phyloP scores from a whole-genome alignment of 805 yeast species.

The Cyberlindnera mycetangii region DNA sequence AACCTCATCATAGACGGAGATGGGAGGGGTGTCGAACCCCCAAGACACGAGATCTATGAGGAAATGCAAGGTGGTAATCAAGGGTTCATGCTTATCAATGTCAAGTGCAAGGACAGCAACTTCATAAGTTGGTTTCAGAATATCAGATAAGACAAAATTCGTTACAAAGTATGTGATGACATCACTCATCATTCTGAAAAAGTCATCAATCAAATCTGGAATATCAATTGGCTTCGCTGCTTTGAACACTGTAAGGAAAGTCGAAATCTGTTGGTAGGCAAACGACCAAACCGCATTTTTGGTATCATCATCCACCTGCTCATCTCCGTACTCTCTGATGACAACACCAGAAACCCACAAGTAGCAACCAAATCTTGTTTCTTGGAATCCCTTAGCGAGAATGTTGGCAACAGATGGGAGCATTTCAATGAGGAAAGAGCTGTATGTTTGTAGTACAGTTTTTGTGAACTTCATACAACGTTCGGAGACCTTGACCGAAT shows the following conservation, averaged over 20 bases:
- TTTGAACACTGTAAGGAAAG: slow-evolving; percentile 49
- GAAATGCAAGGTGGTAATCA: slow-evolving; percentile 67
- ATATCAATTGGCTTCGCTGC: slow-evolving; percentile 25
- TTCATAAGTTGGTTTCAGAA: slow-evolving; percentile 52
- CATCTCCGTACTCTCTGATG: slow-evolving; percentile 69
- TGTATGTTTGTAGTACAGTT: slow-evolving; percentile 60
- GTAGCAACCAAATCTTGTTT: slow-evolving; percentile 74
- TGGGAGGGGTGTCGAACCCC: slow-evolving; percentile 81
- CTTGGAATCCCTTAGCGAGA: slow-evolving; percentile 66
- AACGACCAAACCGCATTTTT: slow-evolving; percentile 70
- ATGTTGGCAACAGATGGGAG: slow-evolving; percentile 63
- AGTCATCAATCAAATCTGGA: slow-evolving; percentile 78
- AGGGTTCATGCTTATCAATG: slow-evolving; percentile 68
- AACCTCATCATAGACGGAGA: slow-evolving; percentile 58
- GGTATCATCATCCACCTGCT: slow-evolving; percentile 43
- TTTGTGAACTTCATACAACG: slow-evolving; percentile 67
- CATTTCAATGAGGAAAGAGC: slow-evolving; percentile 52
- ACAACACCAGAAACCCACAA: slow-evolving; percentile 87
- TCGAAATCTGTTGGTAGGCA: slow-evolving; percentile 59
- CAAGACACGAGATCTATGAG: slow-evolving; percentile 79
- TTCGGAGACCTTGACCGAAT: slow-evolving; percentile 65
- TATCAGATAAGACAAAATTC: slow-evolving; percentile 42
- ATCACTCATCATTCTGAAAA: slow-evolving; percentile 76
- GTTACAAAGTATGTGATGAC: slow-evolving; percentile 71
- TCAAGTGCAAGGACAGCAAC: slow-evolving; percentile 54